These are phyloP conservation scores for Rhododendron kiyosumense DNA, from an alignment of 148 eudicot genomes.

Conservation along the genomic window DNA sequence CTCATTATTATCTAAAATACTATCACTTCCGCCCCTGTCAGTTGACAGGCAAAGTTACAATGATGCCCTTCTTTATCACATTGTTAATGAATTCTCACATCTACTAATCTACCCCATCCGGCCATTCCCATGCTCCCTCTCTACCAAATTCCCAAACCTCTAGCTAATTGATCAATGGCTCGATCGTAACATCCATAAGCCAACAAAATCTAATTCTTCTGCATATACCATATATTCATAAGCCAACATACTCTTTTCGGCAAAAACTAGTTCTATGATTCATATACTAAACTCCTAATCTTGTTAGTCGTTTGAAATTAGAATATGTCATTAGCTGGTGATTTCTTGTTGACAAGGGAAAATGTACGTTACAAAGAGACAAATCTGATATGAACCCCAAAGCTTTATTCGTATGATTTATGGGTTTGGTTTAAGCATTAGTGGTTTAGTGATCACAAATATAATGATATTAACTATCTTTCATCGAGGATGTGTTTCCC, in stretches of 20 bases:
- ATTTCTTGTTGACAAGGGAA: neutral
- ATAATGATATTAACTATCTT: neutral
- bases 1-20: neutral
- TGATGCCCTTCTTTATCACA: neutral
- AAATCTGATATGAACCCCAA: neutral
- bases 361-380: neutral
- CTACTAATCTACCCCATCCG: neutral
- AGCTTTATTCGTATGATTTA: neutral
- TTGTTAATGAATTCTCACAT: neutral
- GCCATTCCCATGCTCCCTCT: neutral
- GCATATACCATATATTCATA: too few species aligned
- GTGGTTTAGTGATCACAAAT: neutral
- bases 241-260: neutral
- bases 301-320: neutral
- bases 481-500: neutral
- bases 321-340: neutral
- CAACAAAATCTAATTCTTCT: neutral
- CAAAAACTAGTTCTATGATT: neutral
- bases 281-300: neutral
- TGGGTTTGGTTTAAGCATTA: neutral
- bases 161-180: neutral
- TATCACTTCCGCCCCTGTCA: neutral
- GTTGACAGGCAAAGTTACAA: neutral
- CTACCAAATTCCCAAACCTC: neutral
- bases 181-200: neutral